Conservation (phyloP, 805 yeast species). For the Candida methanosorbosa region DNA sequence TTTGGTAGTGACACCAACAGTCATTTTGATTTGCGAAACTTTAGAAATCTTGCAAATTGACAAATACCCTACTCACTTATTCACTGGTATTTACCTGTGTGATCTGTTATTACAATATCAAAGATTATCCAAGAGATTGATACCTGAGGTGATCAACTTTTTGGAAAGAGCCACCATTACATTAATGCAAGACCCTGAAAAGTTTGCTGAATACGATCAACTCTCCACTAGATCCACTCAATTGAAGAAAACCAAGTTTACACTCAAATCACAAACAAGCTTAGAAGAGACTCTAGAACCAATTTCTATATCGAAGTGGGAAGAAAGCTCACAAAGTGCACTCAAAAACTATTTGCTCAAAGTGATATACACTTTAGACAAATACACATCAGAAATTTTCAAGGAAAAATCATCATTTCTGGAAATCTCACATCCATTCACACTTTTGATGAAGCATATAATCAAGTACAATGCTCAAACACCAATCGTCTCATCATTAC, state of each 20-base stretch:
- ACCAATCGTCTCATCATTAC: slow-evolving; percentile 25
- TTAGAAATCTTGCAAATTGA: slow-evolving; percentile 42
- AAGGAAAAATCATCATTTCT: slow-evolving; percentile 52
- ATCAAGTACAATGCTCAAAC: slow-evolving; percentile 26
- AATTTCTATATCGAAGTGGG: slow-evolving; percentile 9
- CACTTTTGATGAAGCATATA: slow-evolving; percentile 31
- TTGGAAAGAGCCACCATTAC: slow-evolving; percentile 41
- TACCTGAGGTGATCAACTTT: slow-evolving; percentile 70
- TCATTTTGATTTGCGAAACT: slow-evolving; percentile 63
- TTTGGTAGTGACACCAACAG: slow-evolving; percentile 78
- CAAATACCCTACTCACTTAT: slow-evolving; percentile 19
- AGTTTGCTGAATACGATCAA: slow-evolving; percentile 9
- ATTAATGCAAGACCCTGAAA: slow-evolving; percentile 30
- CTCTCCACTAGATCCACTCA: slow-evolving; percentile 13
- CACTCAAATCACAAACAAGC: slow-evolving; percentile 6
- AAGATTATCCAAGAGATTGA: slow-evolving; percentile 64
- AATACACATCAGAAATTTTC: slow-evolving; percentile 34
- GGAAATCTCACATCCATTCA: slow-evolving; percentile 48
- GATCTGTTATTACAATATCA: slow-evolving; percentile 67
- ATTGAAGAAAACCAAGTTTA: slow-evolving; percentile 11
- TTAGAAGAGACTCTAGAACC: slow-evolving; percentile 5
- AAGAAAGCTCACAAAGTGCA: slow-evolving; percentile 6
- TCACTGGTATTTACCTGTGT: slow-evolving; percentile 58
- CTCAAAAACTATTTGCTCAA: slow-evolving; percentile 25
- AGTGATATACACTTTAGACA: slow-evolving; percentile 24